Evolutionary conservation across 768 basidiomycete genomes (phyloP), one percentile per base, ranked within the genome.

Genomic region (Russula griseocarnosa): DNA sequence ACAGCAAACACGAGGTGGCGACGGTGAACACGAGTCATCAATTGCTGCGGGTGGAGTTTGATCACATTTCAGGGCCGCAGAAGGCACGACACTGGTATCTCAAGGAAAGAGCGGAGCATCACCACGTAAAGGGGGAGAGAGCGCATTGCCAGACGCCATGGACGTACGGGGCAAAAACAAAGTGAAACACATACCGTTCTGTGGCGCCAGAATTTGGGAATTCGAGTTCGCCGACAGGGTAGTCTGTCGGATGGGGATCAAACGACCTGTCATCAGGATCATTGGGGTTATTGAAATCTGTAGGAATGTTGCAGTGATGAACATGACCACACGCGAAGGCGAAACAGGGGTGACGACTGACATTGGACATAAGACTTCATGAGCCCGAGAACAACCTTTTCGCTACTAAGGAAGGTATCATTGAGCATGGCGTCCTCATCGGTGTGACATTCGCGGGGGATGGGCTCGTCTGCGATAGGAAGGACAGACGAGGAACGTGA

Each of bases 211-310:
- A 81, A 73, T 90, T 92, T 26, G 91, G 91, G 71, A 90, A 92
- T 72, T 92, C 89, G 53, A 94, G 76, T 69, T 88, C 86, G 38
- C 80, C 82, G 2, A 79, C 76, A n/a, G 91, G 90, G 70, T 83
- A 84, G 60, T 79, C 67, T 3, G 72, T 82, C 5, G 81, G 80
- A 56, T 84, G 77, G 3, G 84, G 83, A 47, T 88, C 81, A 69
- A 88, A 93, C 0, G 80, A 79, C 67, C 63, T 80, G 74, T 92
- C 88, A 18, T 75, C 70, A 9, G 83, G 81, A 71, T 92, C 83
- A 42, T 81, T 71, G 6, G 79, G 84, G 69, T 93, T 90, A 63
- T 71, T 79, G 70, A 93, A 93, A 73, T 86, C 91, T 93, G 40
- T 11, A 30, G 1, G 34, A 20, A 44, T 32, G 20, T 28, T 34